phyloP scores from a whole-genome alignment of 2,329 filamentous ascomycete genomes.

The Arachnomyces sp. region DNA sequence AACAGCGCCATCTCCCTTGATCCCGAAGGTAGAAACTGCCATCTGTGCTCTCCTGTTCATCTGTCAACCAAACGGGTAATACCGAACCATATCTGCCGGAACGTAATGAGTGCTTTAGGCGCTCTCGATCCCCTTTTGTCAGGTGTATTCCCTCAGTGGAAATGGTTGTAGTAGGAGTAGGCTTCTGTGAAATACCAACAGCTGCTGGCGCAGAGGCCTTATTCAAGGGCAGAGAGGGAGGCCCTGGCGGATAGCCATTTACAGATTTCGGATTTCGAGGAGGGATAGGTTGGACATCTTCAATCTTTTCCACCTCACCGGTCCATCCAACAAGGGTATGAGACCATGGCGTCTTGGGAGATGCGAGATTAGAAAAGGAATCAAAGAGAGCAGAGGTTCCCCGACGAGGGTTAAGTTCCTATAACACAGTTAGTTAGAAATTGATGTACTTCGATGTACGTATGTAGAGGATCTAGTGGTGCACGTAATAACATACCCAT shows the following conservation, averaged over 20 bases:
- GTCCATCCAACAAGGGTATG: constrained; percentile 94
- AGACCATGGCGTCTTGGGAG: constrained; percentile 75
- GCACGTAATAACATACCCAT: constrained; percentile 40
- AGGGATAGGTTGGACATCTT: constrained; percentile 10
- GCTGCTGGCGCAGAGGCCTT: constrained; percentile 73
- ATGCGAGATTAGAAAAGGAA: constrained; percentile 79
- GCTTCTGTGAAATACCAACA: constrained; percentile 52
- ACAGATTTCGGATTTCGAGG: constrained; percentile 24
- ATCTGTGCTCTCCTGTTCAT: constrained; percentile 61
- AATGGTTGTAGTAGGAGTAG: constrained; percentile 50
- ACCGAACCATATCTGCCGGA: constrained; percentile 69
- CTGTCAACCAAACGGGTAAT: constrained; percentile 79
- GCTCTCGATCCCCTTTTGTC: constrained; percentile 58
- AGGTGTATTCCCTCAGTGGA: constrained; percentile 64
- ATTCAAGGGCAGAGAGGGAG: constrained; percentile 46
- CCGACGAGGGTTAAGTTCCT: constrained; percentile 68
- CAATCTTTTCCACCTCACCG: constrained; percentile 62
- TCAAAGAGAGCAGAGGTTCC: constrained; percentile 91
- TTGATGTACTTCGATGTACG: not conserved
- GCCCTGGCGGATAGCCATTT: constrained; percentile 22
- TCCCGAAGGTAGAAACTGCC: constrained; percentile 67
- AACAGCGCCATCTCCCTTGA: constrained; percentile 78
- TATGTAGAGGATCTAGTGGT: too few relatives aligned
- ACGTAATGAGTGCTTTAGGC: constrained; percentile 65
- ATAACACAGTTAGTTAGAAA: constrained; percentile 9